A percentile compares a stretch with the other conserved stretches of the same genome.
Evolutionary conservation across 129 eudicot genomes (phyloP).

Genomic region (Erigeron canadensis): DNA sequence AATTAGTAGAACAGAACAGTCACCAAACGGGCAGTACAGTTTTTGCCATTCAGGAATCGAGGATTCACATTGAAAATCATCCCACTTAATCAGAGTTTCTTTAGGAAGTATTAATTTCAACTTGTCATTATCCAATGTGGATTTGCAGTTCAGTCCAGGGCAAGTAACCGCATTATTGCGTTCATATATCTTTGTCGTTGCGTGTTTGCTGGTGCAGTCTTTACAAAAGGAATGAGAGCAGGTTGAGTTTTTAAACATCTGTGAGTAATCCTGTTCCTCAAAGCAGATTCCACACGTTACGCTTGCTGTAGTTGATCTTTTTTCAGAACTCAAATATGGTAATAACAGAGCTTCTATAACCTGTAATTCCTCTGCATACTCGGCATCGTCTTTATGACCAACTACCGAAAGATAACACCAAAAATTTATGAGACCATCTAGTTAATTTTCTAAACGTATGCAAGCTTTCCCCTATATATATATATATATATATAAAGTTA

Average conservation of each 20-base stretch:
- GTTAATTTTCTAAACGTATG: too few relatives aligned
- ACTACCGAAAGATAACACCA: too few relatives aligned
- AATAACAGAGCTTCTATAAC: too few relatives aligned
- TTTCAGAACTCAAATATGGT: too few relatives aligned
- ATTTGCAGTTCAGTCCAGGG: constrained; percentile 42
- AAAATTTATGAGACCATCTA: too few relatives aligned
- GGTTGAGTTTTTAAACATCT: constrained; percentile 29
- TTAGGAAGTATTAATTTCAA: constrained; percentile 35
- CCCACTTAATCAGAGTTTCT: constrained; percentile 42
- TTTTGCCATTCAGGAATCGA: constrained; percentile 43
- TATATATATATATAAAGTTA: too few relatives aligned
- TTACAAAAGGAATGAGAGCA: constrained; percentile 46
- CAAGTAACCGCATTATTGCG: constrained; percentile 26
- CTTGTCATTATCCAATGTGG: constrained; percentile 23
- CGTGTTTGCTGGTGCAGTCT: constrained; percentile 45
- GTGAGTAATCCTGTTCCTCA: constrained; percentile 29
- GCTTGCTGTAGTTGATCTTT: too few relatives aligned
- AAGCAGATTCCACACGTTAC: too few relatives aligned
- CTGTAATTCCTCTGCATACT: too few relatives aligned
- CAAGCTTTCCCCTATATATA: too few relatives aligned
- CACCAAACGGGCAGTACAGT: constrained; percentile 45
- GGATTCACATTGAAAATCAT: constrained; percentile 41
- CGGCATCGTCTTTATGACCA: too few relatives aligned
- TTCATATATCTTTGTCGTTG: constrained; percentile 45
- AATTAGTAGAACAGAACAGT: constrained; percentile 42